phyloP scores from a whole-genome alignment of 2,329 filamentous ascomycete genomes.

The Colletotrichum coccodes region DNA sequence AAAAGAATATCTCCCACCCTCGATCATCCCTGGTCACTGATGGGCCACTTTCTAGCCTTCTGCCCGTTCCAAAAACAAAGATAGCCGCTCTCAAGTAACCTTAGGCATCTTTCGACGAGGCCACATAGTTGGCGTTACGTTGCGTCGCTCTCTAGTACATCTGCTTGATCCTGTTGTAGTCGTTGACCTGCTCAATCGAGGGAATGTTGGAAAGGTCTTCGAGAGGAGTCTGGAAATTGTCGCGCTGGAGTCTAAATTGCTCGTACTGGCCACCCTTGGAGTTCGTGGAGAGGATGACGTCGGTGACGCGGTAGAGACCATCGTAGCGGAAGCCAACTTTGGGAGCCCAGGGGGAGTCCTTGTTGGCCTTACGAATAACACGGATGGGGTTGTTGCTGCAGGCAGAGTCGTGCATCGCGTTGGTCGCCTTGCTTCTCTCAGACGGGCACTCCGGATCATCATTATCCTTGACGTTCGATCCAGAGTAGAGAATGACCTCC shows the following conservation, averaged over 20 bases:
- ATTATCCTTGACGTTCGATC: conserved; percentile 36
- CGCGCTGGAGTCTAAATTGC: conserved; percentile 12
- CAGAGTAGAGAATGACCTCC: conserved; percentile 39
- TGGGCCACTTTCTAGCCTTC: background rate
- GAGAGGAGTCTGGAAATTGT: background rate
- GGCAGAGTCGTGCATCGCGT: conserved; percentile 35
- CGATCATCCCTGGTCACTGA: background rate
- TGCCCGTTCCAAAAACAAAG: background rate
- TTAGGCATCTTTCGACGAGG: too few species aligned
- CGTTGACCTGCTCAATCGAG: conserved; percentile 18
- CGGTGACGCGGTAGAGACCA: conserved; percentile 40
- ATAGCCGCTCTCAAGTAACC: too few species aligned
- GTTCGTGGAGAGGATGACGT: conserved; percentile 13
- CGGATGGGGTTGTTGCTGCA: conserved; percentile 36
- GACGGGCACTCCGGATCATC: conserved; percentile 2
- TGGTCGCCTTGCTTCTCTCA: conserved; percentile 31
- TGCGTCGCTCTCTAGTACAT: conserved; percentile 35
- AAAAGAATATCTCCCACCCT: background rate
- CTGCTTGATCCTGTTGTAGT: conserved; percentile 32
- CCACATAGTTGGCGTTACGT: too few species aligned
- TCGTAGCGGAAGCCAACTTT: conserved; percentile 47
- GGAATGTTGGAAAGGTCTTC: background rate
- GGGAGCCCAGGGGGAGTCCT: background rate
- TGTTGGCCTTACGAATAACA: conserved; percentile 40
- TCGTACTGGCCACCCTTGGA: conserved; percentile 34